Evolutionary conservation across 192 early-diverging fungal species (phyloP), one percentile per base, ranked within the genome.

Genomic region (Podila horticola): DNA sequence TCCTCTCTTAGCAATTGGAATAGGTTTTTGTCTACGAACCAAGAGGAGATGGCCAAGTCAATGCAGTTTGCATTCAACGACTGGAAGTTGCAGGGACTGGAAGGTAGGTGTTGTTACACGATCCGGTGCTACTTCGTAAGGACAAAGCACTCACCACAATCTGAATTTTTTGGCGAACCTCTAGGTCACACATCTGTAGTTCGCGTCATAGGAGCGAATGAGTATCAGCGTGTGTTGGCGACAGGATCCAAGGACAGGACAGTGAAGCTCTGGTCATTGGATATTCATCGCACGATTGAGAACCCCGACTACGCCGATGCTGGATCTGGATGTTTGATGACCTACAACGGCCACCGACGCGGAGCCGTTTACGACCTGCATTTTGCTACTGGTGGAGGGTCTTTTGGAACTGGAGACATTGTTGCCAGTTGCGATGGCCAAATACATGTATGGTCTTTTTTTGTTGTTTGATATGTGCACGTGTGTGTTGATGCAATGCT

Each of bases 11-110:
- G 89, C 41, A 90, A 90, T 48, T 90, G 89, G 89, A 89, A 86
- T 68, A 72, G 89, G 38, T 90, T 86, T 50, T 62, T 90, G 63
- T 90, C 88, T 0, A 90, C 89, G 20, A 90, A 90, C 69, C 87
- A 68, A 85, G 88, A 90, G 68, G 89, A 90, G 70, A 90, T 90
- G 89, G 87, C 89, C 3, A 90, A 90, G 33, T 84, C 84, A 3
- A 85, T 90, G 88, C 89, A 90, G 52, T 90, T 90, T 79, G 85
- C 86, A 3, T 90, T 90, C 50, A 90, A 90, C 48, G 89, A 90
- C 55, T 70, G 88, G 41, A 90, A 90, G 50, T 67, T 90, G n/a
- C 79, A 88, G 11, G 87, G 86, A 5, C 87, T 88, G 64, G 85
- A 82, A 70, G 89, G 89, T 85, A 82, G 30, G 60, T 13, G 7